These are phyloP conservation scores for Closterium sp. DNA, from an alignment of 139 green algal genomes.

Conservation along the genomic window DNA sequence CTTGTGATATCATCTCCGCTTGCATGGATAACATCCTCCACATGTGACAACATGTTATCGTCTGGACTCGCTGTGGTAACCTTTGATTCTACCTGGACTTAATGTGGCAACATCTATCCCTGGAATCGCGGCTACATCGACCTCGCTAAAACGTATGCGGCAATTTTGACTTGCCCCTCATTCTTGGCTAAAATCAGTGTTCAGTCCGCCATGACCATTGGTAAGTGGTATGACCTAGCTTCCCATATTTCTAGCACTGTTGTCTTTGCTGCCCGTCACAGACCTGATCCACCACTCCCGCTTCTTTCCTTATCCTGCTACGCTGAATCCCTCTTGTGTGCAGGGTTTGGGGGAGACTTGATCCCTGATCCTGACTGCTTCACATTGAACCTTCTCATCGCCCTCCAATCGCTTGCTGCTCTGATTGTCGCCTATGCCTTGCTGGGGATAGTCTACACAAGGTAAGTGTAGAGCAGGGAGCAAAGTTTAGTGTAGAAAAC, in stretches of 20 bases:
- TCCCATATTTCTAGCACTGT: background rate
- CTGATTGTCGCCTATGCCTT: constrained; percentile 45
- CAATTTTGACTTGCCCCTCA: no score
- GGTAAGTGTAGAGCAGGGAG: background rate
- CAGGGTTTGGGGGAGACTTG: constrained; percentile 45
- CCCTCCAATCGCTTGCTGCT: constrained; percentile 36
- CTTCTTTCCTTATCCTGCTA: background rate
- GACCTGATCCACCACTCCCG: background rate
- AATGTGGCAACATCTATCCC: background rate
- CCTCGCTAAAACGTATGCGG: no score
- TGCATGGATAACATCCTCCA: no score
- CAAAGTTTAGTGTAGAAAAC: background rate
- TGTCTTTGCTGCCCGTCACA: background rate
- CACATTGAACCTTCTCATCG: constrained; percentile 18
- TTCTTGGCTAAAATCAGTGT: no score
- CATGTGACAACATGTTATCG: no score
- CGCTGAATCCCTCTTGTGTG: background rate
- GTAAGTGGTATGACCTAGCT: background rate
- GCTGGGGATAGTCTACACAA: constrained; percentile 42
- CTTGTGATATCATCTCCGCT: background rate
- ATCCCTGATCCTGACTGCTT: constrained; percentile 36
- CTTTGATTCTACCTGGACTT: background rate
- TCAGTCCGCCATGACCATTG: constrained; percentile 10
- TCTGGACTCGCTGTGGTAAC: background rate
- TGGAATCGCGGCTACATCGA: no score